Evolutionary conservation across 2,329 filamentous ascomycete genomes (phyloP), one percentile per base, ranked within the genome.

Genomic region (Aspergillus hortae): DNA sequence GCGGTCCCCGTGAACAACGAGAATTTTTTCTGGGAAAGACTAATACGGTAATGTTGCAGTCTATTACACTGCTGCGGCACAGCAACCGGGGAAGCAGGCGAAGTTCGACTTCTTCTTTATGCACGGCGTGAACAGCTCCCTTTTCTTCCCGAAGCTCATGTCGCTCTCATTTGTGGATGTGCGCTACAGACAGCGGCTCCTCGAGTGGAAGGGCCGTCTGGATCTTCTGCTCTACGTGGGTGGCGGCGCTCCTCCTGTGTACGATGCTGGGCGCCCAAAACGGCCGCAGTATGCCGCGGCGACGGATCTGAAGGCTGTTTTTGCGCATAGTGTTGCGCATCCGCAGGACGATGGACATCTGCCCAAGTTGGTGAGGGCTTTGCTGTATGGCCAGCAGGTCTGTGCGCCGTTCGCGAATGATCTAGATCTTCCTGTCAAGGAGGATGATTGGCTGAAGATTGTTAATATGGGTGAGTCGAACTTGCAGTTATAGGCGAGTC

Each of bases 101-200:
- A 91, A 88, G 66, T 84, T 90, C 66, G 92, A 96, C 67, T 96
- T 96, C 68, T 94, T 86, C 75, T 77, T 76, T 65, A 91, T 92
- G 62, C 92, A 96, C 70, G 83, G 85, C 62, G 74, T 92, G 59
- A 96, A 88, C 64, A 76, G 77, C 10, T 86, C 86, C n/a, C 83
- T 95, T 58, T 94, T 92, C 74, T 79, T 89, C 58, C 76, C 78
- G 5, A 67, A 77, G 6, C 79, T 96, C 66, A 80, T 89, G 56
- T 67, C 77, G 85, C 63, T 72, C 73, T 10, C 79, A 79, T 57
- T 58, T 76, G 35, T 94, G 82, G 80, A 76, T 91, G 41, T 72
- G 0, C 74, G 77, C 6, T 75, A 76, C 44, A 92, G 92, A 65
- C 75, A 78, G 11, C 83, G 89, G 5, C 73, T 96, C 0, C 76